Evolutionary conservation across 108 stramenopile species (phyloP), one percentile per base, ranked within the genome.

Genomic region (Fragilariopsis cylindrus): DNA sequence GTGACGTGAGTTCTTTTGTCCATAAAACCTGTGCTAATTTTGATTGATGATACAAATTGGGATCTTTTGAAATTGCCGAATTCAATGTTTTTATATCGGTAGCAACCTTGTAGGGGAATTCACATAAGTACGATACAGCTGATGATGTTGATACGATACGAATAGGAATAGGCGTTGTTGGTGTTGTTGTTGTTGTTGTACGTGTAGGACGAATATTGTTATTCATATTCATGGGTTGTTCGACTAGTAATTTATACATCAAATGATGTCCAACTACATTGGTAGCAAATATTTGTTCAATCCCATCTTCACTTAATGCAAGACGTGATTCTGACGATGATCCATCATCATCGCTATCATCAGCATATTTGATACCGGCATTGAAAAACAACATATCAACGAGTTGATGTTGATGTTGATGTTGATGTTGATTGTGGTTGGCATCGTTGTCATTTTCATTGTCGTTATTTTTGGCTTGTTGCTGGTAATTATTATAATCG

Each of bases 381-480:
- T 88, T 88, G 43, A 88, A 63, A 66, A 83, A 85, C 39, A 88
- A 58, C 84, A 88, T 84, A 66, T 88, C 87, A 42, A 88, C 42
- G 7, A 52, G 41, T 12, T 21, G 30, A 30, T 30, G 30, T 30
- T 30, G 30, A 30, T 30, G 41, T 12, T 21, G 30, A 30, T 30
- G 30, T 30, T 30, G 30, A 30, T 30, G 0, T 30, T 30, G 30
- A 30, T 30, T 30, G 1, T 30, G 30, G 2, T 30, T 30, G 30
- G 30, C 30, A 30, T 30, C 30, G 30, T 30, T 30, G 30, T 30
- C 30, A 30, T 30, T 30, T 30, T 30, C 30, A 30, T 30, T 30
- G 1, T 30, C 30, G 30, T 30, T 30, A 16, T 0, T 43, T 16
- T 2, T 4, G 3, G 18, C n/a, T 45, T 5, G 65, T 30, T 4